Evolutionary conservation across 148 eudicot species (phyloP).

Genomic region (Diospyros kaki): DNA sequence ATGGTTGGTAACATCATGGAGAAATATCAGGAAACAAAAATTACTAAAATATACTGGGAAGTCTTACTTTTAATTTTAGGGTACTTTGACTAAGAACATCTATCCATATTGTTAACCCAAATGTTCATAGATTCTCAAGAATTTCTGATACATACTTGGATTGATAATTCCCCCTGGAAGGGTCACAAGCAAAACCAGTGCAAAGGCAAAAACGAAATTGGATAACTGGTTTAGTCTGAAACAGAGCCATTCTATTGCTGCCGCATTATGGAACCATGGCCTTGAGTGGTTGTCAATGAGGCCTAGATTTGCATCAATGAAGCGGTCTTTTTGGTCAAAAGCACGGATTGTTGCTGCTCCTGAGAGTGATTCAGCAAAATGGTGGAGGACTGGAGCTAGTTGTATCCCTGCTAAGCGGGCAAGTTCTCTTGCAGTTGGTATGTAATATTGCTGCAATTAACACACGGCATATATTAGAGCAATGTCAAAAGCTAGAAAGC

Average conservation of each 20-base stretch:
- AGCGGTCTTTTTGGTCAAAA: conserved; percentile 72
- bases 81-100: background rate
- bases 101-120: background rate
- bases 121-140: background rate
- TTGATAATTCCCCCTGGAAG: conserved; percentile 93
- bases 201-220: conserved; percentile 93
- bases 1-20: background rate
- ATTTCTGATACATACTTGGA: conserved; percentile 59
- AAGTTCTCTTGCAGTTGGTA: conserved; percentile 95
- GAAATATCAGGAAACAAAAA: background rate
- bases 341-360: conserved; percentile 99
- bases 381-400: conserved; percentile 90
- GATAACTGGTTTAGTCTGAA: conserved; percentile 91
- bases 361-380: conserved; percentile 93
- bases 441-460: conserved; percentile 75
- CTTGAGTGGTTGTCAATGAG: conserved; percentile 77
- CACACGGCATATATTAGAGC: background rate
- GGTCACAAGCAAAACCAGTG: conserved; percentile 77
- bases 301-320: conserved; percentile 54
- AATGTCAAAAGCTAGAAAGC: background rate
- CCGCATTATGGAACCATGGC: conserved; percentile 92
- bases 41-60: background rate
- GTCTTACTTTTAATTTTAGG: background rate
- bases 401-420: conserved; percentile 88
- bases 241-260: conserved; percentile 99